Percentiles rank a stretch among this genome's conserved stretches.
Conservation (phyloP, 495 filamentous ascomycete species). For the Penicillium chermesinum region DNA sequence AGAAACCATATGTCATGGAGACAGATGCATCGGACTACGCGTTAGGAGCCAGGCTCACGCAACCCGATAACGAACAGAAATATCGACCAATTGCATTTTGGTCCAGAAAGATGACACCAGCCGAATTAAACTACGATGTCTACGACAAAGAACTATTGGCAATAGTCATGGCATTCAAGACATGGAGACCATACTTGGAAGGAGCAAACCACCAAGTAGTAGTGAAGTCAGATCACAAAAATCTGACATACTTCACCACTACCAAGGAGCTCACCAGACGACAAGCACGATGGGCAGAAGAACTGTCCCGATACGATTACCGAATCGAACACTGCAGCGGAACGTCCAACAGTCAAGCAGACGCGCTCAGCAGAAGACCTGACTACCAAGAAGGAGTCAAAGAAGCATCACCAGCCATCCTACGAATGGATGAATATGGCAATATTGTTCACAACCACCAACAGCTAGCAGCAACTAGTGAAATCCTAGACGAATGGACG, state of each 20-base stretch:
- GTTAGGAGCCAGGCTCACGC: neutral
- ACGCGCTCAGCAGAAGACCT: constrained; percentile 9
- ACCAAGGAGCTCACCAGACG: constrained; percentile 12
- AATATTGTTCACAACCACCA: constrained; percentile 6
- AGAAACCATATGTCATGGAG: constrained; percentile 8
- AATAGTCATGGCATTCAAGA: constrained; percentile 23
- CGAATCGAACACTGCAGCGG: constrained; percentile 13
- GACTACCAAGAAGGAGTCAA: constrained; percentile 10
- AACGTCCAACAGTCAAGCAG: constrained; percentile 8
- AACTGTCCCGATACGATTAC: constrained; percentile 9
- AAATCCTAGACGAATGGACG: constrained; percentile 1
- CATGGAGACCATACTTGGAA: constrained; percentile 22
- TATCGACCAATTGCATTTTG: constrained; percentile 6
- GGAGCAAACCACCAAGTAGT: constrained; percentile 7
- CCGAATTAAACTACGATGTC: constrained; percentile 30
- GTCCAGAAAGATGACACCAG: constrained; percentile 19
- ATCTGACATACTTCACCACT: constrained; percentile 16
- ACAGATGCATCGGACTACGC: constrained; percentile 10
- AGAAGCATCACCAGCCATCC: constrained; percentile 5
- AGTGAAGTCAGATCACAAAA: constrained; percentile 17
- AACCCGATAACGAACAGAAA: neutral
- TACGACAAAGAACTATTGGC: constrained; percentile 26
- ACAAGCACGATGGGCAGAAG: constrained; percentile 11
- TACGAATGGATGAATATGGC: constrained; percentile 5
- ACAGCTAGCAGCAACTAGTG: constrained; percentile 1